Conservation (phyloP, 768 basidiomycete species). For the Gelatoporia subvermispora region DNA sequence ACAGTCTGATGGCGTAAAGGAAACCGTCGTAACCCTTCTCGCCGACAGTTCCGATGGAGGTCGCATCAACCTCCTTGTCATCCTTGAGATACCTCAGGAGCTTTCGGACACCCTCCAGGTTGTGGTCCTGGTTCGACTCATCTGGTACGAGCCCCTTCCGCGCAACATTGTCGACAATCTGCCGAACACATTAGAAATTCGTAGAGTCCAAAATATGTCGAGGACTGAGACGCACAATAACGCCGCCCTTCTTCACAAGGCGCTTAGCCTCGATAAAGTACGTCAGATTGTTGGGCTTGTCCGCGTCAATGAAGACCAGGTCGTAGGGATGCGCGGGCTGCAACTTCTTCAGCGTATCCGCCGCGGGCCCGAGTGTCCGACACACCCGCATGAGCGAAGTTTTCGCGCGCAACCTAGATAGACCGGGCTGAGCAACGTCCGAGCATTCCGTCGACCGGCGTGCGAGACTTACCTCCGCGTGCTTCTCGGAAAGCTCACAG, state of each 20-base stretch:
- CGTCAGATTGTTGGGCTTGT: constrained; percentile 49
- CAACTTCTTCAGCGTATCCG: constrained; percentile 44
- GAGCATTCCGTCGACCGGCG: background rate
- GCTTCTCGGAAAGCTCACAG: constrained; percentile 38
- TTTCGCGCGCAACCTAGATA: constrained; percentile 50
- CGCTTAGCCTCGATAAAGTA: constrained; percentile 63
- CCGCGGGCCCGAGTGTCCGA: constrained; percentile 42
- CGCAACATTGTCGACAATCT: constrained; percentile 64
- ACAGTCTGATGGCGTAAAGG: constrained; percentile 19
- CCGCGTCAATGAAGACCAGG: constrained; percentile 69
- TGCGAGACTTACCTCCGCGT: constrained; percentile 36
- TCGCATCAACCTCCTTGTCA: constrained; percentile 38
- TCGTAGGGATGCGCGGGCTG: constrained; percentile 51
- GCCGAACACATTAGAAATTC: background rate
- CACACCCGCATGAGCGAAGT: constrained; percentile 51
- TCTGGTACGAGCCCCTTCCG: constrained; percentile 44
- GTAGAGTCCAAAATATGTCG: background rate
- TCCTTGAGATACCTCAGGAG: constrained; percentile 42
- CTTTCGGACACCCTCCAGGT: constrained; percentile 42
- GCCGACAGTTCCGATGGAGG: constrained; percentile 31
- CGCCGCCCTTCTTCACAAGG: constrained; percentile 51
- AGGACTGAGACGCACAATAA: constrained; percentile 42
- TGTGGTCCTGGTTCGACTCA: constrained; percentile 6
- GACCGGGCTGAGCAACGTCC: background rate
- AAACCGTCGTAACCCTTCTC: constrained; percentile 31